Evolutionary conservation across 2,329 filamentous ascomycete genomes (phyloP).

Genomic region (Amauroascus niger): DNA sequence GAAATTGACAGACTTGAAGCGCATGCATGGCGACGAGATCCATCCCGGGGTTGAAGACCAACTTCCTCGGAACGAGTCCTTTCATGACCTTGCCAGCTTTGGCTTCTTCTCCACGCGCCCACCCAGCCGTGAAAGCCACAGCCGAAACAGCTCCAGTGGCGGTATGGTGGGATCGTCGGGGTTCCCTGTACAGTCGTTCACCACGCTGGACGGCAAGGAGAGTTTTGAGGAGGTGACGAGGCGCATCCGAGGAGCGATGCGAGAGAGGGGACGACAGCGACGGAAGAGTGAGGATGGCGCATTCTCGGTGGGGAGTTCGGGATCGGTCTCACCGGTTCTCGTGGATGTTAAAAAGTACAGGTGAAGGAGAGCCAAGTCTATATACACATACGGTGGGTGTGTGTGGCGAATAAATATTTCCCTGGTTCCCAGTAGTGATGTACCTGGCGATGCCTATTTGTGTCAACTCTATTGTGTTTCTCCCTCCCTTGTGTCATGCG

Average conservation of each 20-base stretch:
- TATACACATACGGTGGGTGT: not conserved
- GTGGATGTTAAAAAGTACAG: conserved; percentile 28
- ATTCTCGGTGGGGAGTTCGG: conserved; percentile 34
- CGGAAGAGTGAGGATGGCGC: conserved; percentile 38
- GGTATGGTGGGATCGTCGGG: conserved; percentile 52
- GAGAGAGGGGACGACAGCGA: conserved; percentile 56
- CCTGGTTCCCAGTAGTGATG: no score
- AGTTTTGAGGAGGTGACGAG: conserved; percentile 73
- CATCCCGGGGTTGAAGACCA: conserved; percentile 31
- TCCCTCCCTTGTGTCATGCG: not conserved
- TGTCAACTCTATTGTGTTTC: no score
- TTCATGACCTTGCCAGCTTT: conserved; percentile 77
- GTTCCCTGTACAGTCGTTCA: conserved; percentile 63
- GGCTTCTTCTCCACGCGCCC: conserved; percentile 85
- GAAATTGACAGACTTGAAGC: conserved; percentile 10
- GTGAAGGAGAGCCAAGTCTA: conserved; percentile 9
- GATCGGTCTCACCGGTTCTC: conserved; percentile 28
- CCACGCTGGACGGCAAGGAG: conserved; percentile 53
- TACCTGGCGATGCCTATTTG: no score
- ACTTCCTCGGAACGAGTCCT: conserved; percentile 81
- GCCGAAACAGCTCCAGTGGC: conserved; percentile 59
- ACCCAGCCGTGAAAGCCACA: conserved; percentile 53
- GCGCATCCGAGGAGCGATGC: conserved; percentile 78
- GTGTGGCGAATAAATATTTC: not conserved
- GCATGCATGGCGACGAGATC: not conserved